Evolutionary conservation across 1,284 basidiomycete species (phyloP), one percentile per base, ranked within the genome.

Genomic region (Clitocybe nebularis): DNA sequence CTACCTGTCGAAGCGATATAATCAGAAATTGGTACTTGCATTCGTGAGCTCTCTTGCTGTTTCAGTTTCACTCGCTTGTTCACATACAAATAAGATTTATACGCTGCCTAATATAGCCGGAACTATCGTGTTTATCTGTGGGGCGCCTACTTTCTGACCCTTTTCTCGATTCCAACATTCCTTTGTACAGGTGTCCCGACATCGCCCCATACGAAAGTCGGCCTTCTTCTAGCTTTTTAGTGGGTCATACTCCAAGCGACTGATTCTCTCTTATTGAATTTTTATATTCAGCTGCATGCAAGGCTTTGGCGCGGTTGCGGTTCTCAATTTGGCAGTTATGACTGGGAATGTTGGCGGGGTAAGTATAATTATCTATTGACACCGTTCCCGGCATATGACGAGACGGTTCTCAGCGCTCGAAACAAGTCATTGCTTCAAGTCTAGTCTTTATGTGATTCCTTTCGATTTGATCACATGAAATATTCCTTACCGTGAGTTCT

Each of bases 151-250:
- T 14, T 14, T 30, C 16, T 33, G n/a, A 19, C 3, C 5, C 36
- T 26, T 16, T 30, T 23, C 22, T 29, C 25, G 9, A 10, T 32
- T 21, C n/a, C 11, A 45, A 34, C 45, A 13, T 29, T 19, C 37
- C 16, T 8, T 11, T 20, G 4, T 24, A 4, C 35, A 67, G 63
- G 60, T 30, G 72, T 75, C 4, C 61, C 54, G 11, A 71, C 70
- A 0, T 61, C 57, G n/a, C 38, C 52, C 1, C 56, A 64, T 37
- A 72, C 71, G 10, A 72, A 71, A 45, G 69, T 72, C 25, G 74
- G 74, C 21, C 60, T 76, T 9, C 57, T 75, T 9, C 50, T 75
- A 30, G 72, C 74, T 5, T 76, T 74, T 56, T 76, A 75, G 68
- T 73, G 43, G 41, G 67, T 59, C 9, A 23, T 22, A 5, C 11